phyloP scores from a whole-genome alignment of 2,329 filamentous ascomycete species.

The Talaromyces pinophilus region DNA sequence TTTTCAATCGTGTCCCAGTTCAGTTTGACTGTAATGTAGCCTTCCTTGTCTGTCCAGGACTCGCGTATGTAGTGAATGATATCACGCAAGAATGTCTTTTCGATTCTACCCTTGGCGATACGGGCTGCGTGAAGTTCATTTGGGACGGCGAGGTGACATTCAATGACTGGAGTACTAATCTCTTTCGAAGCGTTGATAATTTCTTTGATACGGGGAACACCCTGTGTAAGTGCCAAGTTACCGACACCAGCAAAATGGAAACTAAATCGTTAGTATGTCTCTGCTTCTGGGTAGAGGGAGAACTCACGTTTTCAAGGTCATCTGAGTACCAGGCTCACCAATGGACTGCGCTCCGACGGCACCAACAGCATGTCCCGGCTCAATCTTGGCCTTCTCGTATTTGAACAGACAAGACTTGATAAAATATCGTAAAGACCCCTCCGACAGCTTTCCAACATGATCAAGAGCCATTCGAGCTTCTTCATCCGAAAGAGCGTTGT shows the following conservation, averaged over 20 bases:
- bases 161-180: conserved; percentile 93
- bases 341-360: conserved; percentile 97
- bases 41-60: conserved; percentile 75
- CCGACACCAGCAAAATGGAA: conserved; percentile 96
- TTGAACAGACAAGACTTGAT: conserved; percentile 82
- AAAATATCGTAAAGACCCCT: conserved; percentile 71
- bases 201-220: conserved; percentile 99
- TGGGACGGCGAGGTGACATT: conserved; percentile 72
- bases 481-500: conserved; percentile 34
- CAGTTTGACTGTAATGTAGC: conserved; percentile 77
- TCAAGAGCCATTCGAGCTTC: conserved; percentile 52
- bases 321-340: conserved; percentile 96
- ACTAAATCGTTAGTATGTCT: conserved; percentile 8
- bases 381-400: conserved; percentile 85
- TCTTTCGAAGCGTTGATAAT: conserved; percentile 97
- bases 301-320: conserved; percentile 88
- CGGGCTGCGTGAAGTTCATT: conserved; percentile 75
- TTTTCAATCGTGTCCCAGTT: conserved; percentile 76
- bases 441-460: conserved; percentile 80
- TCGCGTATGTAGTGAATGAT: conserved; percentile 80
- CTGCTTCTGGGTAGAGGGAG: conserved; percentile 45
- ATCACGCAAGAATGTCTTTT: conserved; percentile 89
- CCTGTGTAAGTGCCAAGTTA: conserved; percentile 98
- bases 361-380: conserved; percentile 93
- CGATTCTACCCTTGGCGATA: conserved; percentile 88